Evolutionary conservation across 2,329 filamentous ascomycete species (phyloP), one percentile per base, ranked within the genome.

Genomic region (Penicillium sp.): DNA sequence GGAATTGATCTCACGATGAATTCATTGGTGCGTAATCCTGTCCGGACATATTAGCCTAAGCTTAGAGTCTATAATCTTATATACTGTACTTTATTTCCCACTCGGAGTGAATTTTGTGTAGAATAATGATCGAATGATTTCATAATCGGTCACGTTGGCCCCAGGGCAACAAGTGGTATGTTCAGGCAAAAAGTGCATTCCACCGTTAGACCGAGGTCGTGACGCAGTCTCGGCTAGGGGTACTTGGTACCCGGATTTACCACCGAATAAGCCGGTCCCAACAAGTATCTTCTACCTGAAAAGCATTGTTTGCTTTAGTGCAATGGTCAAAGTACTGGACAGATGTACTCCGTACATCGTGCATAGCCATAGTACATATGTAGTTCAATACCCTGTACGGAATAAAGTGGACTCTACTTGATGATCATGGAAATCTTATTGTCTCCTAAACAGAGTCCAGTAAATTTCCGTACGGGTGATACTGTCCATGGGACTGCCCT

Each of bases 21-120:
- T 25, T 56, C 25, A 56, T 56, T 56, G 40, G 54, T 56, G 47
- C 54, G 47, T 56, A 56, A 56, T 43, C 29, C 4, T 12, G 1
- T 10, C 37, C 27, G 47, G 6, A 51, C 3, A 49, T 13, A 54
- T 47, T 15, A 52, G 49, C n/a, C 49, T 51, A 42, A 42, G 31
- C 37, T 40, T 12, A 23, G 25, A 40, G 12, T 33, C 29, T 33
- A 31, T 9, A 29, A 46, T 13, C 17, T 23, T 23, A 49, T 35
- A 13, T 31, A 49, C 15, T 7, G 19, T 51, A 25, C 37, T 42
- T 42, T 51, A n/a, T n/a, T 12, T 42, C 15, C 12, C 7, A 23
- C n/a, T 21, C 15, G 17, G 15, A n/a, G 7, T 27, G 15, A 43
- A 10, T 25, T 17, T 12, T 4, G 12, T 17, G 21, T 8, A 3